Evolutionary conservation across 1,139 yeast species (phyloP).

Genomic region (Arxiozyma bovina): DNA sequence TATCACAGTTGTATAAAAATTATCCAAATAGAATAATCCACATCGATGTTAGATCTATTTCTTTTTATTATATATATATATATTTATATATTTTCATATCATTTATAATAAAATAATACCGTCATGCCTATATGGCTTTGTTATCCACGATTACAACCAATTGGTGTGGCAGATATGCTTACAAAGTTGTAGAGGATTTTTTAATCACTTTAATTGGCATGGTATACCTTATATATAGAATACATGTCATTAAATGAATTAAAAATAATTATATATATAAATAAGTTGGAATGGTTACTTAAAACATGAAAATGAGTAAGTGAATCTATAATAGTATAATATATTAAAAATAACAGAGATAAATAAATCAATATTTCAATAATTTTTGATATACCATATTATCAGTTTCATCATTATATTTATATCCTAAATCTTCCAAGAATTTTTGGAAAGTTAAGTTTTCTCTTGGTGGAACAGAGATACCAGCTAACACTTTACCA

Average conservation of each 20-base stretch:
- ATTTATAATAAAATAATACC: too few species aligned
- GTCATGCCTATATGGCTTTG: too few species aligned
- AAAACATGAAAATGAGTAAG: neutral
- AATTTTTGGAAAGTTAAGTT: constrained; percentile 55
- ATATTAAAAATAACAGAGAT: neutral
- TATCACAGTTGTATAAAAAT: too few species aligned
- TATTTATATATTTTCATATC: neutral
- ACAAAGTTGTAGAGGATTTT: too few species aligned
- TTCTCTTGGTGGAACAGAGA: constrained; percentile 72
- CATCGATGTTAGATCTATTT: neutral
- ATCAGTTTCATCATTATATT: constrained; percentile 71
- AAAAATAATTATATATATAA: too few species aligned
- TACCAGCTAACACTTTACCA: constrained; percentile 85
- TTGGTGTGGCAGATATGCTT: too few species aligned
- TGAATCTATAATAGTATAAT: too few species aligned
- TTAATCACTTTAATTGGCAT: neutral
- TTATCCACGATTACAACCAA: too few species aligned
- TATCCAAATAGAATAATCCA: neutral
- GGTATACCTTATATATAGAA: too few species aligned
- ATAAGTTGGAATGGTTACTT: neutral
- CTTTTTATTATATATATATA: too few species aligned
- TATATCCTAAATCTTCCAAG: constrained; percentile 65
- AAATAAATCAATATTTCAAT: constrained; percentile 33
- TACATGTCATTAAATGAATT: neutral
- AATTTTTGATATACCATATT: constrained; percentile 76